phyloP scores from a whole-genome alignment of 2,329 filamentous ascomycete species.

The Alternaria postmessia region DNA sequence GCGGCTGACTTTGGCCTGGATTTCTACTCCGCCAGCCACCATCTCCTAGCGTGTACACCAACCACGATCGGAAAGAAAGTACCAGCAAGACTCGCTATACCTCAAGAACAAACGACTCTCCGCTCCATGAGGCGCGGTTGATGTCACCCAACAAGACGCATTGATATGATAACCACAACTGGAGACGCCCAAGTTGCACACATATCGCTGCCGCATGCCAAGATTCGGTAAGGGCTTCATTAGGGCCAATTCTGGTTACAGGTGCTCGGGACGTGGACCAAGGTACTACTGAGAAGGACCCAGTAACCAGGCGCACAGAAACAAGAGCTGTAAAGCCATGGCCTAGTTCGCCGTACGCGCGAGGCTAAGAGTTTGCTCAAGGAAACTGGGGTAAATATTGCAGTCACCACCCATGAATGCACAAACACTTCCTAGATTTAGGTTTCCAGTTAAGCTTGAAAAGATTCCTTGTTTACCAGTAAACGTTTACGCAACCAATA shows the following conservation, averaged over 20 bases:
- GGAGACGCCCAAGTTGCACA: conserved; percentile 20
- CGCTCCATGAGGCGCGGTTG: conserved; percentile 7
- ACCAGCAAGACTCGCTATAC: conserved; percentile 1
- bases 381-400: not conserved
- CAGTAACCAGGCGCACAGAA: conserved; percentile 5
- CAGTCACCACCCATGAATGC: not conserved
- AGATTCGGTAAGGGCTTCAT: not conserved
- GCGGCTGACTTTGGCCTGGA: too few species aligned
- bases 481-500: not conserved
- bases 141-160: conserved; percentile 20
- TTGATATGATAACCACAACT: conserved; percentile 7
- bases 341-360: not conserved
- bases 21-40: too few species aligned
- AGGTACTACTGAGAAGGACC: not conserved
- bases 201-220: conserved; percentile 2
- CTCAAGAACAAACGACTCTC: conserved; percentile 3
- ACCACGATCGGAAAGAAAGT: not conserved
- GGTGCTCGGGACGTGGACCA: conserved; percentile 6
- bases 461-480: not conserved
- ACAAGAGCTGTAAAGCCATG: not conserved
- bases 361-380: not conserved
- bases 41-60: too few species aligned
- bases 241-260: conserved; percentile 1
- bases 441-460: not conserved
- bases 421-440: not conserved